Conservation (phyloP, 768 basidiomycete species). For the Termitomyces sp. region DNA sequence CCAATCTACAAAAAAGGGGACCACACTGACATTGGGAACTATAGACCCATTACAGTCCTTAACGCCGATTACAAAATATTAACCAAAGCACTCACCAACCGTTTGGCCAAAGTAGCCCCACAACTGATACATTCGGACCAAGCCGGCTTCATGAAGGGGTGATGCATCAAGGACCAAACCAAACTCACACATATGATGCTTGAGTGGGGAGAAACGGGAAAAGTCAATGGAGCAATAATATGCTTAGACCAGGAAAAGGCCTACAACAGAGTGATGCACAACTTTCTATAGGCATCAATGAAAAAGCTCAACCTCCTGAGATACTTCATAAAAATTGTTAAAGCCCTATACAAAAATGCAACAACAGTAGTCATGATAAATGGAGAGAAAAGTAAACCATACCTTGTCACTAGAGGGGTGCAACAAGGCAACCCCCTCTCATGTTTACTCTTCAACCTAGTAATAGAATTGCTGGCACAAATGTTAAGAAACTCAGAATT, state of each 20-base stretch:
- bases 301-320: not conserved
- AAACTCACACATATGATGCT: no score
- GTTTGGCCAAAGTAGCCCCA: not conserved
- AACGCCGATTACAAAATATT: not conserved
- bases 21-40: not conserved
- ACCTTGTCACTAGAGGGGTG: not conserved
- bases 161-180: no score
- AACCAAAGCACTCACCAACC: not conserved
- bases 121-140: not conserved
- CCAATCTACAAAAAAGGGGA: not conserved
- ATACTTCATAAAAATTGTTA: not conserved
- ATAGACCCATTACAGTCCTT: not conserved
- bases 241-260: not conserved
- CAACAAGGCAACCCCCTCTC: not conserved
- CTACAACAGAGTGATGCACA: not conserved
- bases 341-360: not conserved
- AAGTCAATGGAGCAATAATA: not conserved
- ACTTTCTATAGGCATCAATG: not conserved
- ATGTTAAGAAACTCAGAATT: not conserved
- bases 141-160: no score
- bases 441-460: not conserved
- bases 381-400: not conserved
- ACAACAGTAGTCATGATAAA: not conserved
- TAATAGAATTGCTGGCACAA: not conserved
- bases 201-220: no score